Evolutionary conservation across 495 filamentous ascomycete genomes (phyloP), one percentile per base, ranked within the genome.

Genomic region (Bryoglossum gracile): DNA sequence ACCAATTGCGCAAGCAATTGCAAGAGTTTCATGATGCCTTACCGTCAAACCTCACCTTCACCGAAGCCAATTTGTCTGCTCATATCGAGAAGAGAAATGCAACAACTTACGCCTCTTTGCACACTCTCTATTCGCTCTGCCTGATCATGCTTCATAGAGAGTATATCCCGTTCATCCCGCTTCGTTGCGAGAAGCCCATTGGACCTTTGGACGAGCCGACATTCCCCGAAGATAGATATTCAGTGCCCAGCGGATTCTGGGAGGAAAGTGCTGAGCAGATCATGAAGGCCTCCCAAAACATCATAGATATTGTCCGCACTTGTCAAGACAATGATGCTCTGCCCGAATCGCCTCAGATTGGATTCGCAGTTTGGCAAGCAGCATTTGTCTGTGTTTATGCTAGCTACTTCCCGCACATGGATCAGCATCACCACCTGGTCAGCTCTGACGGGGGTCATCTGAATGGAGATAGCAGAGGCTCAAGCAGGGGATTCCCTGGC

Each of bases 351-450:
- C 83, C 87, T 0, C 76, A 90, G 33, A 77, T 89, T 10, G 80
- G 84, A 4, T 91, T 89, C 58, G 84, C 87, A 5, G 78, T 89
- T 48, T 92, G 87, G 71, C 84, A 84, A 50, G 85, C 85, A n/a
- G 79, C 78, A 0, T 86, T 89, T 52, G 61, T 76, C 16, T 73
- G 74, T 53, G 52, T 91, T 8, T 94, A 94, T 59, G 79, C 77
- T 8, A 69, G 72, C 21, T 76, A 83, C 58, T 94, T 91, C 61
- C 79, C 83, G 0, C 80, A 83, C 51, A 89, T 92, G 83, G 88
- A 94, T 54, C 69, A 70, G 0, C 72, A 80, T 17, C 73, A 75
- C 13, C 75, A 80, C 56, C 73, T 91, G 67, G 64, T 70, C 25
- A 61, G 56, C 19, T 58, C 64, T 8, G 62, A 50, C 32, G 19